These are phyloP conservation scores for Groenewaldozyma auringiensis DNA, from an alignment of 1,139 yeast genomes.

Conservation along the genomic window DNA sequence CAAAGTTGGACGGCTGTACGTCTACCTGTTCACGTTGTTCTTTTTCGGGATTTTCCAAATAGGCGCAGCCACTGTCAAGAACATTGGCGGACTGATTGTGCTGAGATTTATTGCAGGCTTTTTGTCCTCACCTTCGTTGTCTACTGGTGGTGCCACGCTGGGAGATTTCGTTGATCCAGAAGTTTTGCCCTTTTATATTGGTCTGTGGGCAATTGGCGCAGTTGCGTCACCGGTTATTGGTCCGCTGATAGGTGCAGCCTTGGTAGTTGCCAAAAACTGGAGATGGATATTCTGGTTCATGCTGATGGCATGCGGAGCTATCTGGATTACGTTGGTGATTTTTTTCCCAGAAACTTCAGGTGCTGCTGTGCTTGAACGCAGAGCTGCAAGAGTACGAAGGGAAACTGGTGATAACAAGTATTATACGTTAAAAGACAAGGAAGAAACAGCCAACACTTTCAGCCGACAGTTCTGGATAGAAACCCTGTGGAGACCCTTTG, in stretches of 20 bases:
- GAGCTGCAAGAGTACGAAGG: slow-evolving; percentile 42
- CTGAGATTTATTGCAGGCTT: slow-evolving; percentile 72
- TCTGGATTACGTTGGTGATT: slow-evolving; percentile 31
- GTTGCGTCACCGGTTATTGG: slow-evolving; percentile 57
- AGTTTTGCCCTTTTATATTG: slow-evolving; percentile 31
- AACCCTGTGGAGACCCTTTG: slow-evolving; percentile 44
- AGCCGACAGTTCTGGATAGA: slow-evolving; percentile 28
- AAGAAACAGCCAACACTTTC: slow-evolving; percentile 16
- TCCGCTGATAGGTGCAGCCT: slow-evolving; percentile 57
- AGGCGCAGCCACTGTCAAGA: slow-evolving; percentile 38
- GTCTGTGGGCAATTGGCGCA: slow-evolving; percentile 45
- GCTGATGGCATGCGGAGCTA: slow-evolving; percentile 35
- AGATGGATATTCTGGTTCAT: slow-evolving; percentile 42
- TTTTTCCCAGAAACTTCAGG: slow-evolving; percentile 48
- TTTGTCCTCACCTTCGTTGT: slow-evolving; percentile 73
- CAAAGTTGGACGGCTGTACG: slow-evolving; percentile 44
- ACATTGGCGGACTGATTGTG: slow-evolving; percentile 43
- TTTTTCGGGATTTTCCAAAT: slow-evolving; percentile 49
- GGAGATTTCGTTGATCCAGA: slow-evolving; percentile 40
- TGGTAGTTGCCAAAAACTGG: slow-evolving; percentile 32
- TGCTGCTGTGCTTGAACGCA: slow-evolving; percentile 39
- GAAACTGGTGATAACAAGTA: slow-evolving; percentile 42
- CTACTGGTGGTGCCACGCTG: slow-evolving; percentile 80
- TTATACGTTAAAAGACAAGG: slow-evolving; percentile 21
- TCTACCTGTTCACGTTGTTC: slow-evolving; percentile 46